phyloP scores from a whole-genome alignment of 164 flowering plant genomes.

The Annona cherimola region DNA sequence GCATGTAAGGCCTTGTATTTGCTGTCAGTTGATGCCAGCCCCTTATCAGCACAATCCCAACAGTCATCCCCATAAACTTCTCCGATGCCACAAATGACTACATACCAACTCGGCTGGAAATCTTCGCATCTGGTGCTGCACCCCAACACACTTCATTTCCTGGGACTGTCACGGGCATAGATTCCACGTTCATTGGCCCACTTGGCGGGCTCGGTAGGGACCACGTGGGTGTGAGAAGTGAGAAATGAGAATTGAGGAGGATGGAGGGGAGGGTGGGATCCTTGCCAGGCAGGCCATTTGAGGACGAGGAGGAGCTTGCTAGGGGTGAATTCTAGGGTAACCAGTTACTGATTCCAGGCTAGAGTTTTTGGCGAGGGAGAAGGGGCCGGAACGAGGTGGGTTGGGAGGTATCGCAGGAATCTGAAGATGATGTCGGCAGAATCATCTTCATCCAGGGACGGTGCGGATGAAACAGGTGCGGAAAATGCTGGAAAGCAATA shows the following conservation, averaged over 20 bases:
- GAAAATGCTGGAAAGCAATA: neutral
- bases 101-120: constrained; percentile 86
- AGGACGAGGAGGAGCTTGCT: constrained; percentile 74
- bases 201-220: constrained; percentile 66
- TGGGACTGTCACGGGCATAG: constrained; percentile 87
- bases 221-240: constrained; percentile 81
- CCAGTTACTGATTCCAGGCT: constrained; percentile 35
- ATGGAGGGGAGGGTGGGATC: constrained; percentile 55
- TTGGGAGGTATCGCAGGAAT: constrained; percentile 76
- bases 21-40: constrained; percentile 70
- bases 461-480: neutral
- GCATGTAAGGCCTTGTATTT: constrained; percentile 72
- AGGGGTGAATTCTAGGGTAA: constrained; percentile 48
- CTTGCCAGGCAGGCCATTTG: constrained; percentile 64
- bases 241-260: constrained; percentile 68
- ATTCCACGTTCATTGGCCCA: constrained; percentile 67
- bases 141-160: constrained; percentile 98
- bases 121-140: constrained; percentile 97
- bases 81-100: constrained; percentile 57
- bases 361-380: constrained; percentile 57
- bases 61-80: constrained; percentile 54
- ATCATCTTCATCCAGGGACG: neutral
- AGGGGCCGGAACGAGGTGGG: constrained; percentile 76
- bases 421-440: constrained; percentile 33
- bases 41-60: constrained; percentile 90